Evolutionary conservation across 2,329 filamentous ascomycete species (phyloP).

Genomic region (Dactylellina parvicollis): DNA sequence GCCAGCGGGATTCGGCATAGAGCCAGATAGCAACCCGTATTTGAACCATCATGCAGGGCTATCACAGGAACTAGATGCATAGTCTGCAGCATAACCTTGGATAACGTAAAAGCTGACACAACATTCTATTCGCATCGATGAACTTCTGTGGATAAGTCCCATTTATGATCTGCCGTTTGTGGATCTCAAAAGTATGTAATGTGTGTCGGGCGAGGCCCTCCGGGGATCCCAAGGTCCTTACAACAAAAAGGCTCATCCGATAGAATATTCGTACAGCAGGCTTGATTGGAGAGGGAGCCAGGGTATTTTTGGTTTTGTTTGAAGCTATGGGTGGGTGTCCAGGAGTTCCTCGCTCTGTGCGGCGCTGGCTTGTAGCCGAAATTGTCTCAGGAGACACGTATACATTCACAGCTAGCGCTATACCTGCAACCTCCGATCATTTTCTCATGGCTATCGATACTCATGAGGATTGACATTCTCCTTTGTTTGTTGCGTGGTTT

Average conservation of each 20-base stretch:
- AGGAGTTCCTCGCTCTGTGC: not conserved
- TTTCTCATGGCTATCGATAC: not conserved
- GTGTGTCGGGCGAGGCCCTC: too few species aligned
- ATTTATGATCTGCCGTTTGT: not conserved
- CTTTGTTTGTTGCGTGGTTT: not conserved
- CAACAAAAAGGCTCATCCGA: too few species aligned
- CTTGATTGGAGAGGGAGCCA: too few species aligned
- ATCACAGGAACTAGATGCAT: not conserved
- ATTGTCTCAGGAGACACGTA: slow-evolving; percentile 33
- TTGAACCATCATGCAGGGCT: not conserved
- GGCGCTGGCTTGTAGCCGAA: slow-evolving; percentile 7
- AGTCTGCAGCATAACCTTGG: not conserved
- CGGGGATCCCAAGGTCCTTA: too few species aligned
- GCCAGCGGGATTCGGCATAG: not conserved
- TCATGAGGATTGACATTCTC: not conserved
- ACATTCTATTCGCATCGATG: not conserved
- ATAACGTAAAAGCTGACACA: slow-evolving; percentile 20
- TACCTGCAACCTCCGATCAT: not conserved
- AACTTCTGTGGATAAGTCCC: not conserved
- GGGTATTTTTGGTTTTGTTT: too few species aligned
- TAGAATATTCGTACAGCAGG: too few species aligned
- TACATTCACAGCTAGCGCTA: not conserved
- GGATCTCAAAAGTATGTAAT: too few species aligned
- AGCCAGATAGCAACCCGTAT: not conserved
- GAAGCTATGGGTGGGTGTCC: not conserved